Evolutionary conservation across 768 basidiomycete genomes (phyloP).

Genomic region (Xanthoconium purpureum): DNA sequence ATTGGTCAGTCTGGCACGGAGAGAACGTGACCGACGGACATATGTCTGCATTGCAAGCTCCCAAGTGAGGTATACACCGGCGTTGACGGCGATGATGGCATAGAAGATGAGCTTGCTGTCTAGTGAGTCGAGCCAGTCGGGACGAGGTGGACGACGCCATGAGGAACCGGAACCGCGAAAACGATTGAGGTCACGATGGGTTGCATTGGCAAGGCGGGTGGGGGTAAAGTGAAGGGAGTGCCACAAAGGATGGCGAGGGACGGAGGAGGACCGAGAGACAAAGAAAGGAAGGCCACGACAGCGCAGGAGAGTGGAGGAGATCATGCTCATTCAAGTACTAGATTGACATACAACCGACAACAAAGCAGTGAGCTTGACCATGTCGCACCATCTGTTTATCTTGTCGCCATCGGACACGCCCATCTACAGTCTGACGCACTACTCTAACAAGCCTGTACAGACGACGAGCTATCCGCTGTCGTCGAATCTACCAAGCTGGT

Average conservation of each 20-base stretch:
- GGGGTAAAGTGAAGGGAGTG: constrained; percentile 17
- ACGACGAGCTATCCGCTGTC: constrained; percentile 65
- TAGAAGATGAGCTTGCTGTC: constrained; percentile 55
- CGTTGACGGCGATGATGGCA: constrained; percentile 64
- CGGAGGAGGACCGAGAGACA: not conserved
- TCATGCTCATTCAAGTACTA: not conserved
- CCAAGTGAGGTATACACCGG: constrained; percentile 60
- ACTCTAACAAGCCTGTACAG: constrained; percentile 69
- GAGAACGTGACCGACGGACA: constrained; percentile 29
- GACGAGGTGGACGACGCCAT: constrained; percentile 30
- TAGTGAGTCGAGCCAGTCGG: constrained; percentile 46
- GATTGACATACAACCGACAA: constrained; percentile 13
- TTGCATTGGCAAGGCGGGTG: constrained; percentile 16
- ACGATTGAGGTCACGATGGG: constrained; percentile 20
- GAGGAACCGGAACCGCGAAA: constrained; percentile 15
- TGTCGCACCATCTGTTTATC: constrained; percentile 87
- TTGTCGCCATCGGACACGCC: constrained; percentile 86
- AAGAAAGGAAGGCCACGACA: constrained; percentile 2
- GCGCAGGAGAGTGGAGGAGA: constrained; percentile 4
- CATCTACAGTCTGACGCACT: constrained; percentile 78
- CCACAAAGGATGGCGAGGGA: not conserved
- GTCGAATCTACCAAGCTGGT: constrained; percentile 85
- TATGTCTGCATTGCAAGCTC: constrained; percentile 35
- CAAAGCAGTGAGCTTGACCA: constrained; percentile 26
- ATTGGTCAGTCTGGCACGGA: not conserved